Evolutionary conservation across 2,329 filamentous ascomycete species (phyloP).

Genomic region (Pseudocercospora crystallina): DNA sequence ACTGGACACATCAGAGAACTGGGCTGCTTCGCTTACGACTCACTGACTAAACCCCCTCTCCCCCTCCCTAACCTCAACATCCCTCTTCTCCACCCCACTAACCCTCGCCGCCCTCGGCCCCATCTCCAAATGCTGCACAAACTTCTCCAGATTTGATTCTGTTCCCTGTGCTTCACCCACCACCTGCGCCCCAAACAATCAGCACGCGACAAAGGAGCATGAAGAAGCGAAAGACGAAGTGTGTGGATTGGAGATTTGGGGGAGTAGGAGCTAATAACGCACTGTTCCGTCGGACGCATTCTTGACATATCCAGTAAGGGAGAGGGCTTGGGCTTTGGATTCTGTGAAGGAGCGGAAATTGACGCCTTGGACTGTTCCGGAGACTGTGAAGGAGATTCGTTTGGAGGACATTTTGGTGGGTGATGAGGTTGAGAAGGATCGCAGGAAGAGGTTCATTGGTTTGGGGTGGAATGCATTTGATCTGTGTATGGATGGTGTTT

Average conservation of each 20-base stretch:
- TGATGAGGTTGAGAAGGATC: neutral
- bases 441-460: too few relatives aligned
- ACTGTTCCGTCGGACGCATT: slow-evolving; percentile 49
- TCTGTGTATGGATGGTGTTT: too few relatives aligned
- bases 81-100: slow-evolving; percentile 68
- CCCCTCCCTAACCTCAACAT: slow-evolving; percentile 63
- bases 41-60: slow-evolving; percentile 62
- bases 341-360: slow-evolving; percentile 51
- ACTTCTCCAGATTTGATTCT: slow-evolving; percentile 62
- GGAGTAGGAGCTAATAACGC: too few relatives aligned
- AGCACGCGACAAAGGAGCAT: neutral
- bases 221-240: too few relatives aligned
- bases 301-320: slow-evolving; percentile 48
- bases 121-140: slow-evolving; percentile 72
- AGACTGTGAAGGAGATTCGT: slow-evolving; percentile 47
- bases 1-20: neutral
- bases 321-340: slow-evolving; percentile 44
- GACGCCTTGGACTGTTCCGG: slow-evolving; percentile 51
- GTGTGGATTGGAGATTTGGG: too few relatives aligned
- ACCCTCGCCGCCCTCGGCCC: slow-evolving; percentile 75
- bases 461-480: too few relatives aligned
- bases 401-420: slow-evolving; percentile 27
- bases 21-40: slow-evolving; percentile 16
- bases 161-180: slow-evolving; percentile 84
- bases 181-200: slow-evolving; percentile 59